Conservation (phyloP, 805 yeast species). For the Osmozyma mogii region DNA sequence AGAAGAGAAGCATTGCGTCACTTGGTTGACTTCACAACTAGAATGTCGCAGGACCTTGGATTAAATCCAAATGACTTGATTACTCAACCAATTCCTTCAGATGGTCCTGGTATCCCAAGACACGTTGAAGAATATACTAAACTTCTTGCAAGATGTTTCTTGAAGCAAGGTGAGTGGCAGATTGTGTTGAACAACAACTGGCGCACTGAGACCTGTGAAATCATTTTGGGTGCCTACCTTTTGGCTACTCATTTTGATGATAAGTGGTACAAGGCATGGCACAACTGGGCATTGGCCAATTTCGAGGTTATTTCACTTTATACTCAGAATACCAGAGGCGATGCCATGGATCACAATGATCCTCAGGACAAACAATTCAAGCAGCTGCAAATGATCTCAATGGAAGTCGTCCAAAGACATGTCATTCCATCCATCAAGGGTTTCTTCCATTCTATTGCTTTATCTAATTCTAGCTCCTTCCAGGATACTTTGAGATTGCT, state of each 20-base stretch:
- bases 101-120: slow-evolving; percentile 59
- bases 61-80: slow-evolving; percentile 81
- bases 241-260: slow-evolving; percentile 92
- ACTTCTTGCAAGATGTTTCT: slow-evolving; percentile 83
- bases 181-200: slow-evolving; percentile 72
- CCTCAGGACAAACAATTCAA: slow-evolving; percentile 7
- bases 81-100: slow-evolving; percentile 75
- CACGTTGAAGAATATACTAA: slow-evolving; percentile 79
- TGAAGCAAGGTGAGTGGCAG: slow-evolving; percentile 99
- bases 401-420: slow-evolving; percentile 68
- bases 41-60: slow-evolving; percentile 84
- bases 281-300: slow-evolving; percentile 97
- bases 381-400: slow-evolving; percentile 19
- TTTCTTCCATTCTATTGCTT: slow-evolving; percentile 86
- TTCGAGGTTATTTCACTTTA: slow-evolving; percentile 82
- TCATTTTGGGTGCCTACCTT: slow-evolving; percentile 83
- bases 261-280: slow-evolving; percentile 98
- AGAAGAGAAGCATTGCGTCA: slow-evolving; percentile 80
- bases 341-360: slow-evolving; percentile 24
- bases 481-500: slow-evolving; percentile 88
- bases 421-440: slow-evolving; percentile 96
- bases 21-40: slow-evolving; percentile 81
- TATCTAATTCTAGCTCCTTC: slow-evolving; percentile 77
- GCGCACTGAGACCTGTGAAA: slow-evolving; percentile 70
- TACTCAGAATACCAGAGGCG: slow-evolving; percentile 19